Evolutionary conservation across 177 flowering plant species (phyloP).

Genomic region (Telopea speciosissima): DNA sequence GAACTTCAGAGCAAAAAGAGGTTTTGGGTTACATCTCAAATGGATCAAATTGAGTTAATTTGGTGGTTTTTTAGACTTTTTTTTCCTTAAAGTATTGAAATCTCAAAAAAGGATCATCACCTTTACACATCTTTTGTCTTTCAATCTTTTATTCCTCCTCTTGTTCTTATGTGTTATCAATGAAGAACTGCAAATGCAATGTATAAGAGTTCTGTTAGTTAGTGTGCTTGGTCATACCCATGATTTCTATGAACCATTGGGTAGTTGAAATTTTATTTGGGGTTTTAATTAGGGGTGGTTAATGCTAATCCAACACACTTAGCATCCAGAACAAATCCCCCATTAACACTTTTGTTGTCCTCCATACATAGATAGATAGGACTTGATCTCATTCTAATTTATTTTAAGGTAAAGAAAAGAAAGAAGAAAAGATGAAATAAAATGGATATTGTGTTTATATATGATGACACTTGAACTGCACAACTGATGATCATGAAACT

Average conservation of each 20-base stretch:
- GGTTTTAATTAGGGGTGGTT: not conserved
- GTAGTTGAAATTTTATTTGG: not conserved
- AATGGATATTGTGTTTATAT: not conserved
- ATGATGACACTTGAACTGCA: not conserved
- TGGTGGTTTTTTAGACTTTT: no score
- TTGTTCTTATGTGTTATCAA: not conserved
- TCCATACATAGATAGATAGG: not conserved
- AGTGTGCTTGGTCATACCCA: conserved; percentile 26
- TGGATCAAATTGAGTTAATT: no score
- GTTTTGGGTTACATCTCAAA: not conserved
- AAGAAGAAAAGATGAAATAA: not conserved
- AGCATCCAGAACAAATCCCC: conserved; percentile 12
- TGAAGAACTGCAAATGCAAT: not conserved
- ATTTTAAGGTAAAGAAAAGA: not conserved
- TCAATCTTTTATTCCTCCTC: not conserved
- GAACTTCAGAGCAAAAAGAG: not conserved
- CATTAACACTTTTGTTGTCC: not conserved
- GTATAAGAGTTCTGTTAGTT: not conserved
- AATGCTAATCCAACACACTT: conserved; percentile 21
- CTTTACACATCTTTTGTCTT: not conserved
- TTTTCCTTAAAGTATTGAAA: not conserved
- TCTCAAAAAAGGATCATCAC: not conserved
- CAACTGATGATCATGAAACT: not conserved
- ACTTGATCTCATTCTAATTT: not conserved
- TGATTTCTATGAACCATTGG: conserved; percentile 12